Percentiles rank a stretch among this genome's conserved stretches.
phyloP scores from a whole-genome alignment of 345 rosid genomes.

The Corymbia maculata region DNA sequence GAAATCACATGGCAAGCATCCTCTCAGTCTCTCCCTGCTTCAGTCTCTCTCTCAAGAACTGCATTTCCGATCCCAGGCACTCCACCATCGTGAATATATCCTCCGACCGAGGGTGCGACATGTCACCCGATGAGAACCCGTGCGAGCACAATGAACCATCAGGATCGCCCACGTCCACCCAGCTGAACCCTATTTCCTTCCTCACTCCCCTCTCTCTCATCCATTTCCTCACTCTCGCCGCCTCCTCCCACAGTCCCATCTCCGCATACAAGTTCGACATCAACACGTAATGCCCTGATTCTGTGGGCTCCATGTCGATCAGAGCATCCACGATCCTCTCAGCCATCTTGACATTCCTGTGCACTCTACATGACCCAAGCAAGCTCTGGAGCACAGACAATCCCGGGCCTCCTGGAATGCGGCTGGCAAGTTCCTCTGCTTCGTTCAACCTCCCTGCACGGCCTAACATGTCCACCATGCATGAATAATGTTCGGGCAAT shows the following conservation, averaged over 20 bases:
- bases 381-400: conserved; percentile 72
- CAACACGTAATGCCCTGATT: conserved; percentile 67
- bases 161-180: conserved; percentile 58
- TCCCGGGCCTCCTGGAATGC: conserved; percentile 61
- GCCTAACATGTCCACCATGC: conserved; percentile 90
- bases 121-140: conserved; percentile 77
- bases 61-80: conserved; percentile 52
- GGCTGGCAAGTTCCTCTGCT: conserved; percentile 52
- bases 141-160: conserved; percentile 37
- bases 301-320: conserved; percentile 51
- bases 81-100: conserved; percentile 49
- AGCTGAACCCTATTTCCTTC: conserved; percentile 77
- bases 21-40: not conserved
- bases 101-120: conserved; percentile 44
- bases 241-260: conserved; percentile 73
- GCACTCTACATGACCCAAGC: conserved; percentile 66
- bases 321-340: conserved; percentile 48
- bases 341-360: conserved; percentile 67
- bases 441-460: conserved; percentile 68
- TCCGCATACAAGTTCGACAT: conserved; percentile 87
- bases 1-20: not conserved
- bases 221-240: conserved; percentile 40
- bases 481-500: conserved; percentile 67
- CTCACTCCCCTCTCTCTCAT: conserved; percentile 74
- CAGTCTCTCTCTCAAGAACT: conserved; percentile 17